Conservation (phyloP, 2,329 filamentous ascomycete genomes). For the Graphium sp. region DNA sequence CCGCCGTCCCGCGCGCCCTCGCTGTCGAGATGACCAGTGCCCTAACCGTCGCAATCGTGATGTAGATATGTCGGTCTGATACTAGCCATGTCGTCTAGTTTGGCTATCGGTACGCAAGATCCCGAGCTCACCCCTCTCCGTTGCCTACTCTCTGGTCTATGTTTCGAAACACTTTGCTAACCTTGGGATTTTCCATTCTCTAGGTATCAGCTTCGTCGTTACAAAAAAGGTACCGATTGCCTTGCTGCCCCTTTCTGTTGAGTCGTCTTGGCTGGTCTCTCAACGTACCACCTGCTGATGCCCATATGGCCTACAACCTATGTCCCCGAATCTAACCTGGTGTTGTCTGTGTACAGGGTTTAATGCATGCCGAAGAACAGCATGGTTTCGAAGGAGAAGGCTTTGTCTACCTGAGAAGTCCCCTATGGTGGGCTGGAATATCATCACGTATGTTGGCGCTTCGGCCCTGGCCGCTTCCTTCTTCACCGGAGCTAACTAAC, state of each 20-base stretch:
- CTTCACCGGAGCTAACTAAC: not conserved
- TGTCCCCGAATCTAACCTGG: not conserved
- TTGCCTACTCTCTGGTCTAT: constrained; percentile 8
- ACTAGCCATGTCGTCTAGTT: constrained; percentile 56
- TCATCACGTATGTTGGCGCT: constrained; percentile 56
- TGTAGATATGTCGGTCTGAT: constrained; percentile 59
- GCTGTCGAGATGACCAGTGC: no score
- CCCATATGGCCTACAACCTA: constrained; percentile 2
- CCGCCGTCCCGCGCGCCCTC: no score
- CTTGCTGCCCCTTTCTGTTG: no score
- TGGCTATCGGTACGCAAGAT: constrained; percentile 51
- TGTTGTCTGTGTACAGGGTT: constrained; percentile 37
- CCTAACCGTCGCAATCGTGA: constrained; percentile 4
- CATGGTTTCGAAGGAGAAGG: constrained; percentile 97
- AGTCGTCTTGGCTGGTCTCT: not conserved
- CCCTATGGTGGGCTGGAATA: constrained; percentile 96
- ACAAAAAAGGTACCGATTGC: constrained; percentile 90
- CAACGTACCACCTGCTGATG: not conserved
- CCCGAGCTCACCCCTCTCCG: constrained; percentile 3
- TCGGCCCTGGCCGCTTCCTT: no score
- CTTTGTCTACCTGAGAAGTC: constrained; percentile 82
- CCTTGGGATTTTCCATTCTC: no score
- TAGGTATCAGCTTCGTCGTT: constrained; percentile 93
- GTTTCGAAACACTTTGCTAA: constrained; percentile 1
- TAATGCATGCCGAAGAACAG: constrained; percentile 76